These are phyloP conservation scores for Fraxinus sp. DNA, from an alignment of 305 asterid species.

Conservation along the genomic window DNA sequence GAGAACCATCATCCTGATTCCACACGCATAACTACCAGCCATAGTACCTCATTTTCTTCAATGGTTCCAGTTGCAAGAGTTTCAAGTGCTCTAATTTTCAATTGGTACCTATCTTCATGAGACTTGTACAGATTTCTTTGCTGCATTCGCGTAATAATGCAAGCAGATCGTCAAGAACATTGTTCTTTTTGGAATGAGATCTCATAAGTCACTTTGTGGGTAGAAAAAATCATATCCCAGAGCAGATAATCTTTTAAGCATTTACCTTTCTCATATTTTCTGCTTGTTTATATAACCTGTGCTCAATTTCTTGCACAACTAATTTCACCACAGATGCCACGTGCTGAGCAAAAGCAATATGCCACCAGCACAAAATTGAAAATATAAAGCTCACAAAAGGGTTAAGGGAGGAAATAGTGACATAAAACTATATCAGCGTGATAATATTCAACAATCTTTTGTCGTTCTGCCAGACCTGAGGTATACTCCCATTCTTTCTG, in stretches of 20 bases:
- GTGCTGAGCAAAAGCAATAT: constrained; percentile 42
- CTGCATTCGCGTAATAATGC: constrained; percentile 41
- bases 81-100: constrained; percentile 67
- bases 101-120: constrained; percentile 69
- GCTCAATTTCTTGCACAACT: constrained; percentile 82
- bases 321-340: constrained; percentile 75
- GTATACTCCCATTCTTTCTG: constrained; percentile 65
- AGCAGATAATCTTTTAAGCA: constrained; percentile 17
- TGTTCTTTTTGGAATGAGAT: neutral
- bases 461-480: constrained; percentile 55
- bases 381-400: constrained; percentile 10
- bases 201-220: constrained; percentile 11
- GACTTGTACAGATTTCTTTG: constrained; percentile 69
- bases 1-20: constrained; percentile 12
- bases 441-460: constrained; percentile 20
- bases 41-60: constrained; percentile 68
- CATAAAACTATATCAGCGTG: neutral
- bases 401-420: constrained; percentile 3
- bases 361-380: constrained; percentile 24
- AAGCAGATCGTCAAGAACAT: neutral
- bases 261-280: constrained; percentile 68
- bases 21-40: constrained; percentile 15
- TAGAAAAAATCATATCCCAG: constrained; percentile 12
- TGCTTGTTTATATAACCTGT: constrained; percentile 57
- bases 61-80: constrained; percentile 69